phyloP scores from a whole-genome alignment of 2,329 filamentous ascomycete species.

The Alternaria arbusti region DNA sequence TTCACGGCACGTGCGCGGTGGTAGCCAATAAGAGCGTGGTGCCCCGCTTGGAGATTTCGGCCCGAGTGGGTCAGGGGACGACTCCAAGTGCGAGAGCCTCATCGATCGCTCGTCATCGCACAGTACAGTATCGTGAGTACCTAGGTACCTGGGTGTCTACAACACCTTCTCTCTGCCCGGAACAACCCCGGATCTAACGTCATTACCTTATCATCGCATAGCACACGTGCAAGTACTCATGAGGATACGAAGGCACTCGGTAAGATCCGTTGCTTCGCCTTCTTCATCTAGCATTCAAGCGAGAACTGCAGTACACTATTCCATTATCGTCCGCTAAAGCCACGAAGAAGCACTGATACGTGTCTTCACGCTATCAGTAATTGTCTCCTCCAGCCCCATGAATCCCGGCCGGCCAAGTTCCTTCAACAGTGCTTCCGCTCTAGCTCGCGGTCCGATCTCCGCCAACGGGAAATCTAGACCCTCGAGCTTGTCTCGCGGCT shows the following conservation, averaged over 20 bases:
- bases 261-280: background rate
- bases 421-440: constrained; percentile 10
- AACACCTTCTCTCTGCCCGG: background rate
- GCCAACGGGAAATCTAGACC: constrained; percentile 14
- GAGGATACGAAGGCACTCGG: background rate
- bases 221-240: background rate
- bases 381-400: constrained; percentile 11
- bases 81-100: background rate
- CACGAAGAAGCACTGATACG: constrained; percentile 5
- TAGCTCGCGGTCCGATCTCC: constrained; percentile 6
- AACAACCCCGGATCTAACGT: background rate
- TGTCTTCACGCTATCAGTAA: constrained; percentile 6
- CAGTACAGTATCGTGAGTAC: background rate
- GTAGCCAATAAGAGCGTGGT: background rate
- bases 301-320: background rate
- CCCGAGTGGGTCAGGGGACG: background rate
- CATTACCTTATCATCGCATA: background rate
- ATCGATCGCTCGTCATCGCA: background rate
- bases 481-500: constrained; percentile 5
- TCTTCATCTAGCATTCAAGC: background rate
- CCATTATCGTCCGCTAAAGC: background rate
- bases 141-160: background rate
- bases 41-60: background rate
- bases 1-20: background rate
- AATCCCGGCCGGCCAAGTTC: constrained; percentile 8